Base-by-base conservation (phyloP, 108 stramenopile genomes). In the Nitzschia sp. region DNA sequence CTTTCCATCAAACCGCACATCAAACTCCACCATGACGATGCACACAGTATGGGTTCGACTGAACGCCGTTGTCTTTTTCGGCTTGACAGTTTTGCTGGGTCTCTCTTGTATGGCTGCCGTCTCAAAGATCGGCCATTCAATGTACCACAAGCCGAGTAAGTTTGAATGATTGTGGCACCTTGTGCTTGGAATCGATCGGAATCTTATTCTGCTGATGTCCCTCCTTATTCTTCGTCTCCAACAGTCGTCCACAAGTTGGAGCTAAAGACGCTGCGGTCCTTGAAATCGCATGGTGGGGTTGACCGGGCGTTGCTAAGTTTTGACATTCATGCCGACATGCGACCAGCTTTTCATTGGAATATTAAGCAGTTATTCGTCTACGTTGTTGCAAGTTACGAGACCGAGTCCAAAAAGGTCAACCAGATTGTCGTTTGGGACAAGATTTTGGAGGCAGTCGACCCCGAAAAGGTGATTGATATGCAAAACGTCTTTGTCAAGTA, bases 61-160 rank as follows among this genome's bases (percentile, higher is more conserved):
- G 11, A 99, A 99, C 77, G 98, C 97, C 28, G 98, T 99, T 8
- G 96, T 98, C 54, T 99, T 99, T 78, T 99, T 98, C 82, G 96
- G 96, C 27, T 85, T 99, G 58, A 95, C 97, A 11, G 98, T 97
- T 47, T 82, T 99, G 64, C 78, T 99, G 53, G 86, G 88, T 49
- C 77, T 98, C 18, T 90, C 94, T 54, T 67, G 95, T 62, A 70
- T 97, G 68, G 94, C 96, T 0, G 95, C 94, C 25, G 23, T 96
- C 8, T 89, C 88, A 57, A 93, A 91, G 55, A 60, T 87, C 33
- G 86, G 85, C 21, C 92, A 95, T 65, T 68, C 89, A 0, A 24
- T 31, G 1, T 36, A 54, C 1, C 68, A 89, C 75, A 68, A 82
- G 67, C 94, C 94, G 18, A 70, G 86, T 88, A 74, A 63, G 85